Base-by-base conservation (phyloP, 768 basidiomycete genomes). In the Suillus decipiens region DNA sequence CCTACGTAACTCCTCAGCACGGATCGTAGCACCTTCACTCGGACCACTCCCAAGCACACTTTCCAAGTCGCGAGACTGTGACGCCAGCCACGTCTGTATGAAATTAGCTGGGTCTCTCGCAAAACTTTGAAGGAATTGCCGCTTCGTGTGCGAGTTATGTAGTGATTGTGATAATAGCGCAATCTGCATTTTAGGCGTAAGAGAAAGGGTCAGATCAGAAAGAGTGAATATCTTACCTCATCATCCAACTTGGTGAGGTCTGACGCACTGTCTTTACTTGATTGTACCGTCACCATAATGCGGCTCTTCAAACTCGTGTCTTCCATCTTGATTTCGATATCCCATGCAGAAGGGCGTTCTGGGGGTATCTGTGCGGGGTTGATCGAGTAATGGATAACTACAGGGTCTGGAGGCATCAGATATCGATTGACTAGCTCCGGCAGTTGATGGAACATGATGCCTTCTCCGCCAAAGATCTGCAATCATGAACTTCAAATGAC, bases 31-130 rank as follows among this genome's bases (percentile, higher is more conserved):
- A 33, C 90, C 90, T 67, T 92, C 90, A 43, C 86, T 88, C 3
- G 90, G 86, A 1, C 93, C 94, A 72, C 90, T 93, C 36, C 93
- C 94, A n/a, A 97, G 81, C 62, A 96, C 82, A 62, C 86, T 90
- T 77, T 96, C 93, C 50, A 98, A 75, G 76, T 98, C 96, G 15
- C 93, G 84, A 54, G 94, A 92, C 73, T 98, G 96, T 2, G 92
- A 95, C 68, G 91, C 90, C 19, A 98, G 74, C 94, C 94, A 97
- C 3, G 86, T 90, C 70, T 95, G 90, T 61, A 95, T 90, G 72
- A 98, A 92, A 66, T 82, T 81, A 7, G 87, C 80, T 9, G 96
- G 93, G 56, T 95, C 86, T 0, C 84, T 78, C 14, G 93, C 86
- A 71, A 97, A 97, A 1, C 87, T 86, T 65, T 87, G 84, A 48